Base-by-base conservation (phyloP, 75 land plant genomes). In the Azolla pinnata region DNA sequence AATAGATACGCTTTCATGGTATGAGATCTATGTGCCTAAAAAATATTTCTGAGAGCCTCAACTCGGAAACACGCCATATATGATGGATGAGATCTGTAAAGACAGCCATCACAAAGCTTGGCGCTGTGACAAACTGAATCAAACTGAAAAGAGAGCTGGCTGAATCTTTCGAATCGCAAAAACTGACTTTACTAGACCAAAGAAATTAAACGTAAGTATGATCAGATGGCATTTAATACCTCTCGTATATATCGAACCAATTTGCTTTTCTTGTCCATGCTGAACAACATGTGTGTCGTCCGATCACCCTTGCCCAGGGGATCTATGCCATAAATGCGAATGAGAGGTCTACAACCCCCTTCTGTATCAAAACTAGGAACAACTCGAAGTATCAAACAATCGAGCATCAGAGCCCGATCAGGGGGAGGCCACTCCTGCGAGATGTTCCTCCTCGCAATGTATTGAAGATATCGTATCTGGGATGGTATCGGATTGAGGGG, bases 401-500 rank as follows among this genome's bases (percentile, higher is more conserved):
- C 99, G 66, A 95, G 65, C 14, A 81, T 82, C 34, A 95, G 83
- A 10, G 88, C 83, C 57, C 92, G 61, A 44, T 84, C 99, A 35
- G 81, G 67, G 12, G 99, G 97, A 42, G 97, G 99, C 99, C 99
- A 95, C 61, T 86, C 88, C 4, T 76, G 69, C 10, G 76, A 79
- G 10, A 82, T 81, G 78, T 82, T 90, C 60, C 97, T 87, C 67
- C 99, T 79, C 5, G 92, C 78, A 44, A 95, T 71, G 63, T 95
- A 95, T 49, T 86, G 86, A 27, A 95, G 79, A 64, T 95, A 95
- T 52, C 98, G 76, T 44, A 90, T 45, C 62, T 95, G 99, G 33
- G 97, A 89, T 35, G 99, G 97, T 7, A 86, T 42, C 17, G 97
- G 99, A 70, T 90, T 95, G 47, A 95, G 62, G 26, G 91, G 97